Conservation (phyloP, 2,329 filamentous ascomycete genomes). For the Pseudogymnoascus sp. region DNA sequence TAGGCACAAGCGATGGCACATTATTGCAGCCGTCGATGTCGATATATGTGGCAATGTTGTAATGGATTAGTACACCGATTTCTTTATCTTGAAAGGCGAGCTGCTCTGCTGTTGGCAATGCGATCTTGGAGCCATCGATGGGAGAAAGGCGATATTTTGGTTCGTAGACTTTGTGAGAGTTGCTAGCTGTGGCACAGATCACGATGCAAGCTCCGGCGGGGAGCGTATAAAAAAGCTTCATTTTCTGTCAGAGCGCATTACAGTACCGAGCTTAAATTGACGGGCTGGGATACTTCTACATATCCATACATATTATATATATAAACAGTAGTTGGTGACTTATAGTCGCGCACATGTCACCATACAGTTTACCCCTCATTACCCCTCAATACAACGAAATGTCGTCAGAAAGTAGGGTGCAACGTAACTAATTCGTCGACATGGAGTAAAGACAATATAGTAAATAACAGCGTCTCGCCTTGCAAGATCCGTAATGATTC, state of each 20-base stretch:
- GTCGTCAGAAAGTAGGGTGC: neutral
- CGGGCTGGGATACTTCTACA: neutral
- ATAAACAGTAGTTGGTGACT: neutral
- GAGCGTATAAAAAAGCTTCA: neutral
- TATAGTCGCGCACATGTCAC: neutral
- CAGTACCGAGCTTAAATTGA: neutral
- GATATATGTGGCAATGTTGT: conserved; percentile 25
- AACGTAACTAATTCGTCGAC: neutral
- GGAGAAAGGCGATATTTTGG: conserved; percentile 21
- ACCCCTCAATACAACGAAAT: neutral
- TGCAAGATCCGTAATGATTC: too few relatives aligned
- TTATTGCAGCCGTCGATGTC: conserved; percentile 25
- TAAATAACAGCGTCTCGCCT: too few relatives aligned
- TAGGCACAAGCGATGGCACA: neutral
- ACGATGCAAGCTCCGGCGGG: neutral
- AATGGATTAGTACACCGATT: conserved; percentile 25
- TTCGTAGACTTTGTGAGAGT: neutral
- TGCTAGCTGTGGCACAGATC: neutral
- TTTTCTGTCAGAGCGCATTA: neutral
- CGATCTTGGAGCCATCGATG: conserved; percentile 21
- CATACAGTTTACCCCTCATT: neutral
- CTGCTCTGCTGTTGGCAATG: conserved; percentile 24
- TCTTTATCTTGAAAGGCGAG: conserved; percentile 24
- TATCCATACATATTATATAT: neutral
- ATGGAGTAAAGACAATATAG: neutral